Conservation (phyloP, 495 filamentous ascomycete species). For the Aspergillus coremiiformis region DNA sequence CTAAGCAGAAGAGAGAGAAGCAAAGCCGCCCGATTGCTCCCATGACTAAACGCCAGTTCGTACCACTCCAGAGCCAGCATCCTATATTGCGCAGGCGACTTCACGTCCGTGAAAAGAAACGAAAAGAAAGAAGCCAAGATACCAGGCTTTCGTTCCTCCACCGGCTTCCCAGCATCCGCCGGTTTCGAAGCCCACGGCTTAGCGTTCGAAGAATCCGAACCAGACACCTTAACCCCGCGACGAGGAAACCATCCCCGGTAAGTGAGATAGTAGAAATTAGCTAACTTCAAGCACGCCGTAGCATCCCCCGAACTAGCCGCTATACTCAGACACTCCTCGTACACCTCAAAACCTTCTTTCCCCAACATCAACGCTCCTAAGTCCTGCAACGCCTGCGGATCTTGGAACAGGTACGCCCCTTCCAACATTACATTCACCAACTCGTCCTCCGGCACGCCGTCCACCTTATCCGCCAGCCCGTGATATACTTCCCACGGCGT, state of each 20-base stretch:
- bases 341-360: slow-evolving; percentile 17
- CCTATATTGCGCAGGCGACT: slow-evolving; percentile 18
- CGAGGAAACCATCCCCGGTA: slow-evolving; percentile 20
- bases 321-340: slow-evolving; percentile 32
- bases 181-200: neutral
- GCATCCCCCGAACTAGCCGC: slow-evolving; percentile 24
- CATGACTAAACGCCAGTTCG: slow-evolving; percentile 11
- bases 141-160: neutral
- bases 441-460: neutral
- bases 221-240: slow-evolving; percentile 12
- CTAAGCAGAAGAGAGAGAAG: slow-evolving; percentile 20
- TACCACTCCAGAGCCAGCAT: slow-evolving; percentile 30
- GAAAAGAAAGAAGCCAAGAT: neutral
- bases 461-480: slow-evolving; percentile 12
- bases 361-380: slow-evolving; percentile 22
- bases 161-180: neutral
- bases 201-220: neutral
- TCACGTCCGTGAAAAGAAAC: neutral
- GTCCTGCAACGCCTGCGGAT: slow-evolving; percentile 22
- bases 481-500: slow-evolving; percentile 26
- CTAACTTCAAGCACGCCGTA: slow-evolving; percentile 28
- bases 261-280: slow-evolving; percentile 34
- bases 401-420: too few relatives aligned
- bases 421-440: slow-evolving; percentile 19
- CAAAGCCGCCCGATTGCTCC: slow-evolving; percentile 8